Evolutionary conservation across 768 basidiomycete species (phyloP), one percentile per base, ranked within the genome.

Genomic region (Lactarius sp.): DNA sequence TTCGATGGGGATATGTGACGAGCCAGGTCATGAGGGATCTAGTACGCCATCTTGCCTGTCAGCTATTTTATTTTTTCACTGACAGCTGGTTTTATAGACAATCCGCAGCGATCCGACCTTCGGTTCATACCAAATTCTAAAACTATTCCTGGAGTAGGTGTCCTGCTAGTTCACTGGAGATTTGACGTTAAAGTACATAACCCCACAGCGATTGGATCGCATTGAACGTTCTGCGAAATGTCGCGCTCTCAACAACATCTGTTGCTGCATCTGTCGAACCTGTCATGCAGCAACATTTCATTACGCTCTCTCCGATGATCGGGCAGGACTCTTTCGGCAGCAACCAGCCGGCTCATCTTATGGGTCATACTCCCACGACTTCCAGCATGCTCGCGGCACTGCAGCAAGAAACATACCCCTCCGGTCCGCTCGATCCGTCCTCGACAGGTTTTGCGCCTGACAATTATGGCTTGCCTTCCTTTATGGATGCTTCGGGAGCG

Each of bases 71-170:
- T 20, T 54, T 16, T 42, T 37, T 50, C 13, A 27, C 58, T 57
- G 41, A 57, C 52, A n/a, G 22, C 39, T 9, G 12, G 33, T 41
- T 64, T 36, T 52, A 10, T 72, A 93, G 91, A 94, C 92, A 10
- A 94, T 94, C 68, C 86, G 92, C 66, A 94, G 92, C 69, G 92
- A 94, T 75, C 92, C 92, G 58, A 89, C 92, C 3, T 94, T 94
- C 68, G 92, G 92, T 56, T 90, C 93, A 18, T 94, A 94, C 78
- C 92, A 94, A 75, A 93, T 94, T 65, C 73, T 94, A 75, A 94
- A 94, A 74, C 77, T 94, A 69, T 94, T 94, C 82, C 79, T 94
- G 64, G 92, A 94, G 91, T 92, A 68, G 71, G 90, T 82, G 61
- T 36, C 33, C 31, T 37, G 31, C 14, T 50, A 3, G 37, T 61